Evolutionary conservation across 352 stramenopile genomes (phyloP), one percentile per base, ranked within the genome.

Genomic region (Globisporangium emineosum): DNA sequence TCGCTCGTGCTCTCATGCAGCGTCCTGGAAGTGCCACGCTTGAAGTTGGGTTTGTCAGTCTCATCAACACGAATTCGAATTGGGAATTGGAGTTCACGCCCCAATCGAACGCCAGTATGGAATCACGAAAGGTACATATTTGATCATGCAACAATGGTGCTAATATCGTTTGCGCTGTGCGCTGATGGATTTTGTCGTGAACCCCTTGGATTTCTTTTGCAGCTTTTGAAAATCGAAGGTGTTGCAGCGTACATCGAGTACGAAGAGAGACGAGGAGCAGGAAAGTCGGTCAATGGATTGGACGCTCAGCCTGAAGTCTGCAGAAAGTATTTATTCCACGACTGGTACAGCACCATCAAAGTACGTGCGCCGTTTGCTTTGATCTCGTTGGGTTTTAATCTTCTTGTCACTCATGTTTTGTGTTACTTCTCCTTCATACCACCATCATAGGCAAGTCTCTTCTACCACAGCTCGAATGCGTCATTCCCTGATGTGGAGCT

Each of bases 321-420:
- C 15, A 73, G 78, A 65, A 77, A 82, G 63, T 94, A 96, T 81
- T 78, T 94, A 76, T 88, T 94, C 47, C 88, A 96, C 61, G 84
- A 92, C 40, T 96, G 88, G 88, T 74, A 74, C 66, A 90, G 77
- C 30, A 88, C 75, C 9, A 65, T 90, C 29, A 94, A 96, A 75
- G 87, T 93, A 71, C 21, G 58, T 49, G 29, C 5, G 9, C 29
- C 13, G 30, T 29, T 51, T 35, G 19, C 9, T 29, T 33, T 42
- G 40, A 10, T 42, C 15, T 37, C 9, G 37, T 25, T 8, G 1
- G 35, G 35, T 5, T 6, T 47, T 3, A 29, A 19, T 7, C 1
- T 53, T 13, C 23, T 32, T 42, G 32, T 25, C 15, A 19, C 27
- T 59, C 25, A 65, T 25, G 9, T 21, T 17, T 8, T 27, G 5